Evolutionary conservation across 2,329 filamentous ascomycete genomes (phyloP).

Genomic region (Amauroascus niger): DNA sequence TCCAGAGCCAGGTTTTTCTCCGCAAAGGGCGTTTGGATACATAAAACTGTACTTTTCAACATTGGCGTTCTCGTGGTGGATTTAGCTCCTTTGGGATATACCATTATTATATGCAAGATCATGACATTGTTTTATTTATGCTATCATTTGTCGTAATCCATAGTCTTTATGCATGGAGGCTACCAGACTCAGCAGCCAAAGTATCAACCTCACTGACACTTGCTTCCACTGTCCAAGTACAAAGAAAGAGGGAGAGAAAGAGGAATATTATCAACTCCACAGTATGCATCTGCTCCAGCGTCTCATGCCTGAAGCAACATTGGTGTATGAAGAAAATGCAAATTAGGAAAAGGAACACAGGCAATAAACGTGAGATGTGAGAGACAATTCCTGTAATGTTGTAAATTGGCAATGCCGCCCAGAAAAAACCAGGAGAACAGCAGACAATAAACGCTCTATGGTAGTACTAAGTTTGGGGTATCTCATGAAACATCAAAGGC

Average conservation of each 20-base stretch:
- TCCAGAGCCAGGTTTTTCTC: too few relatives aligned
- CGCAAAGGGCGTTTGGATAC: neutral
- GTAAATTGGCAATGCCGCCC: neutral
- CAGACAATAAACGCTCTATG: constrained; percentile 1
- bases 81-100: neutral
- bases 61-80: neutral
- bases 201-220: too few relatives aligned
- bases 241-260: neutral
- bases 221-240: neutral
- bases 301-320: too few relatives aligned
- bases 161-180: neutral
- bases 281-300: neutral
- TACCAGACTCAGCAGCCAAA: neutral
- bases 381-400: neutral
- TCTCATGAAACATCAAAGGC: constrained; percentile 2
- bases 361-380: neutral
- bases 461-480: constrained; percentile 5
- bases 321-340: too few relatives aligned
- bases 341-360: neutral
- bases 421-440: neutral
- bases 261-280: neutral
- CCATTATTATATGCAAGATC: neutral
- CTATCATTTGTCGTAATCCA: neutral
- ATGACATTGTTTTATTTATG: neutral
- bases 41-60: neutral